Percentiles rank a stretch among this genome's conserved stretches.
phyloP scores from a whole-genome alignment of 306 rosid species.

The Cicer judaicum region DNA sequence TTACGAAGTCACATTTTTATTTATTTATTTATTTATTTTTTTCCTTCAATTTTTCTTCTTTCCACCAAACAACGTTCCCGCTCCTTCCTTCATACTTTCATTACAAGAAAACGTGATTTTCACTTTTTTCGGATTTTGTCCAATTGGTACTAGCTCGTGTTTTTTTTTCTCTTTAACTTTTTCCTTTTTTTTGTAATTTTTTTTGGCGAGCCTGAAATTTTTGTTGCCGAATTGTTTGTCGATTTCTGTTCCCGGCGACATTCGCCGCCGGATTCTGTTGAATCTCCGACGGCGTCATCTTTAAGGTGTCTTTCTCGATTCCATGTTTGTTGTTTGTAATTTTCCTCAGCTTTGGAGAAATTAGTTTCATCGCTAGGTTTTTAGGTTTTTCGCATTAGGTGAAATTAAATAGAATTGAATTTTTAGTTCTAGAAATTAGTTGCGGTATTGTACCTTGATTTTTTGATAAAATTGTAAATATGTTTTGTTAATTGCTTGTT shows the following conservation, averaged over 20 bases:
- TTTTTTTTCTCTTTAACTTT: neutral
- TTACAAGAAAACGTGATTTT: slow-evolving; percentile 40
- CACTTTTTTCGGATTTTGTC: slow-evolving; percentile 28
- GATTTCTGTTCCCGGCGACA: slow-evolving; percentile 49
- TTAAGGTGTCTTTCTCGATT: slow-evolving; percentile 49
- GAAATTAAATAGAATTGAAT: neutral
- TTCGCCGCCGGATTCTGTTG: slow-evolving; percentile 38
- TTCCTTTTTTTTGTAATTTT: neutral
- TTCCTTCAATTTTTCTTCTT: slow-evolving; percentile 37
- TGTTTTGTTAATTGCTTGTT: slow-evolving; percentile 2
- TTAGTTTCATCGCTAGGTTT: slow-evolving; percentile 8
- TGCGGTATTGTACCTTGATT: no score
- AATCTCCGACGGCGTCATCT: slow-evolving; percentile 43
- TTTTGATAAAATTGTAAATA: neutral
- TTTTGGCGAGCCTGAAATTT: slow-evolving; percentile 37
- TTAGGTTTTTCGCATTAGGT: neutral
- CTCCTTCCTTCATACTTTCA: slow-evolving; percentile 41
- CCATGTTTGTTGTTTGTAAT: neutral
- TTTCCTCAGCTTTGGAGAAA: neutral
- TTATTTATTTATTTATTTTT: slow-evolving; percentile 44
- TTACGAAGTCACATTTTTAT: slow-evolving; percentile 21
- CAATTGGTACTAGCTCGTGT: neutral
- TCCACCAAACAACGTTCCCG: slow-evolving; percentile 73
- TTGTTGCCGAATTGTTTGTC: slow-evolving; percentile 38
- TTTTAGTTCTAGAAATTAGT: neutral